Evolutionary conservation across 2,329 filamentous ascomycete species (phyloP), one percentile per base, ranked within the genome.

Genomic region (Aspergillus terreus): DNA sequence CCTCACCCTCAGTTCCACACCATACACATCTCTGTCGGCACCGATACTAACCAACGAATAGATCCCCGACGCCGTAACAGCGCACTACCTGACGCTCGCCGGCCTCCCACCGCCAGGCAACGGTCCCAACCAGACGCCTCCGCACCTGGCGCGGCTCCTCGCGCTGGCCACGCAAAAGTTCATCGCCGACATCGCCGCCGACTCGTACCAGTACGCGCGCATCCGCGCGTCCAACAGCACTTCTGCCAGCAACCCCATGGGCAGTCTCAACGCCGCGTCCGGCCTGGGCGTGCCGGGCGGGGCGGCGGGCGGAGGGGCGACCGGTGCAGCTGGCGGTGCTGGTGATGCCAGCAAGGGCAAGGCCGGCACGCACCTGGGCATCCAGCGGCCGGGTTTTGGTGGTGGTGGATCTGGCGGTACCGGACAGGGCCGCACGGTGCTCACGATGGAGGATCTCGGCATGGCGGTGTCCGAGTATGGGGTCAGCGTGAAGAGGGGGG

Each of bases 131-230:
- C 90, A 71, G 54, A 78, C 76, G 15, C 75, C 96, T 64, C 87
- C 87, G 17, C 90, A 92, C 52, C 87, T 99, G 25, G 90, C 92
- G 19, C 90, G 92, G 44, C 87, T 99, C 3, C 87, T 99, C 41
- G 92, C 94, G 2, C 87, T 99, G 7, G 94, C 94, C n/a, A 96
- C 94, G 0, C 94, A 99, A 69, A 99, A 99, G 70, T 99, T 99
- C 78, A 89, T 99, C 63, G 92, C 94, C 53, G 94, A 99, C 71
- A 90, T 99, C 59, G 94, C 94, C 1, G 92, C 94, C 51, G 94
- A 99, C 71, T 91, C 94, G 2, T 99, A 99, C 72, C 94, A 99
- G 74, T 97, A 96, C 79, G 91, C 88, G 55, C 90, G 92, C 48
- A 97, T 99, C 65, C 87, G 94, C 38, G 89, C 90, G n/a, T 92